These are phyloP conservation scores for Tubosaeta sp. DNA, from an alignment of 768 basidiomycete species.

Conservation along the genomic window DNA sequence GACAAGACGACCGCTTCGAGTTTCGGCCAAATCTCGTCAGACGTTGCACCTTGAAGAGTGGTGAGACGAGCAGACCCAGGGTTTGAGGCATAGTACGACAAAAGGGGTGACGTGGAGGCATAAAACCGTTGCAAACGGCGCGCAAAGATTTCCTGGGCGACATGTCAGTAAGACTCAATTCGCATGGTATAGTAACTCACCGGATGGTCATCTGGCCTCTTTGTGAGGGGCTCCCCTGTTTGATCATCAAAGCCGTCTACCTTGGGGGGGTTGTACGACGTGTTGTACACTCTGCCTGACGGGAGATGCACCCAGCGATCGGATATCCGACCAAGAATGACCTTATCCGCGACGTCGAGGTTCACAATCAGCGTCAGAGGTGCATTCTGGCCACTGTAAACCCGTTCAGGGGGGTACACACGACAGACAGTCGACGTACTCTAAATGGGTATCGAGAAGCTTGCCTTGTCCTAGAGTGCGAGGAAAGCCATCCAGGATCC, in stretches of 20 bases:
- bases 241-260: constrained; percentile 77
- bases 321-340: constrained; percentile 81
- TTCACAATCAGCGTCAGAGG: constrained; percentile 81
- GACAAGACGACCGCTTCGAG: constrained; percentile 59
- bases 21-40: constrained; percentile 88
- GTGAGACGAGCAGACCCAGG: constrained; percentile 43
- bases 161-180: constrained; percentile 4
- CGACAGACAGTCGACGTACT: constrained; percentile 33
- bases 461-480: constrained; percentile 82
- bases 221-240: constrained; percentile 85
- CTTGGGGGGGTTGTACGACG: constrained; percentile 81
- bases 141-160: constrained; percentile 65
- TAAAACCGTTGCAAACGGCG: constrained; percentile 77
- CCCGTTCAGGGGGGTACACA: background rate
- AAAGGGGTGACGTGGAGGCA: constrained; percentile 73
- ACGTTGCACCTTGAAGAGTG: constrained; percentile 67
- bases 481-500: constrained; percentile 93
- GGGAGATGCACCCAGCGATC: constrained; percentile 88
- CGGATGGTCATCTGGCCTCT: constrained; percentile 85
- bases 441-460: constrained; percentile 71
- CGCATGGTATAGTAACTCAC: constrained; percentile 40
- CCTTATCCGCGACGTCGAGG: constrained; percentile 82
- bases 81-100: constrained; percentile 57
- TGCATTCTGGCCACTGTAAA: constrained; percentile 50
- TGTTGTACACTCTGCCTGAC: constrained; percentile 88